Evolutionary conservation across 164 flowering plant genomes (phyloP).

Genomic region (Sedum album): DNA sequence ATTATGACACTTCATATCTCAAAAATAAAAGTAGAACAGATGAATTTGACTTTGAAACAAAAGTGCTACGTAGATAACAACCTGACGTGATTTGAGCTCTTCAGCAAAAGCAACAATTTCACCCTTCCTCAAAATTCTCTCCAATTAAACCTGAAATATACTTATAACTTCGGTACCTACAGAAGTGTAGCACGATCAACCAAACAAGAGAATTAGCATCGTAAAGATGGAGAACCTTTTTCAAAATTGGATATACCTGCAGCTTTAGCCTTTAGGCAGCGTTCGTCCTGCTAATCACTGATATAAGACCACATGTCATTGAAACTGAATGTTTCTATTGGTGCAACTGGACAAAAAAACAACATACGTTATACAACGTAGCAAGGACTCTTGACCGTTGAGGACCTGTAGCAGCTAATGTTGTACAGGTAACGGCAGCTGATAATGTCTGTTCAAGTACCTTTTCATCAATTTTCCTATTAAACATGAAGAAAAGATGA

Average conservation of each 20-base stretch:
- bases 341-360: neutral
- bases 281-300: slow-evolving; percentile 54
- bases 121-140: slow-evolving; percentile 93
- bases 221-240: slow-evolving; percentile 48
- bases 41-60: slow-evolving; percentile 3
- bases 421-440: slow-evolving; percentile 98
- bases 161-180: neutral
- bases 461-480: slow-evolving; percentile 78
- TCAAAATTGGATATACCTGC: slow-evolving; percentile 90
- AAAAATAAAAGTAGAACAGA: neutral
- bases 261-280: slow-evolving; percentile 92
- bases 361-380: slow-evolving; percentile 76
- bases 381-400: slow-evolving; percentile 99
- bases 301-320: neutral
- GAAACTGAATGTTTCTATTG: neutral
- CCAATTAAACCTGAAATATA: slow-evolving; percentile 71
- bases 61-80: slow-evolving; percentile 12
- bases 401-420: slow-evolving; percentile 98
- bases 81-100: slow-evolving; percentile 94
- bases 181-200: neutral
- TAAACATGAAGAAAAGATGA: neutral
- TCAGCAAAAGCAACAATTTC: slow-evolving; percentile 99
- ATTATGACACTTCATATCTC: slow-evolving; percentile 1
- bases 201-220: neutral
- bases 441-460: slow-evolving; percentile 93